Evolutionary conservation across 2,329 filamentous ascomycete species (phyloP).

Genomic region (Cordyceps cicadae): DNA sequence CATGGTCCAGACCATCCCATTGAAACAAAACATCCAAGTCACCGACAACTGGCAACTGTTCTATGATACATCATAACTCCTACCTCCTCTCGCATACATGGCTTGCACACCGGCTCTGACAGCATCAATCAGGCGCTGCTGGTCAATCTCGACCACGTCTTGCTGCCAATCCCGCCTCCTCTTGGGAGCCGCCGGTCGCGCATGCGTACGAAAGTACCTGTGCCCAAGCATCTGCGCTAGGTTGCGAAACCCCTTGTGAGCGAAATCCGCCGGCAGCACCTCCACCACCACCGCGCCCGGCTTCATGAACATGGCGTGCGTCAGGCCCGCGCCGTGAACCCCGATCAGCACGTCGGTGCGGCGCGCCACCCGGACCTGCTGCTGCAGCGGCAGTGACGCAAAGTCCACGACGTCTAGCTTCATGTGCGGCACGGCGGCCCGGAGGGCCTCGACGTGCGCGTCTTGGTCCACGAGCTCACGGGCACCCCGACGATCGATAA

Average conservation of each 20-base stretch:
- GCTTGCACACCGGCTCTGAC: neutral
- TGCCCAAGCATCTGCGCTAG: constrained; percentile 29
- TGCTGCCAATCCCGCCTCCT: neutral
- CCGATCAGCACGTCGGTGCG: constrained; percentile 34
- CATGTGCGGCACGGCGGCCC: constrained; percentile 19
- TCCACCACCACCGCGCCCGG: constrained; percentile 30
- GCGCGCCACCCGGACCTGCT: constrained; percentile 28
- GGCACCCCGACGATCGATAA: constrained; percentile 25
- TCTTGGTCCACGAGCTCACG: constrained; percentile 25
- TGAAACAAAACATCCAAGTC: no score
- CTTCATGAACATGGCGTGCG: constrained; percentile 33
- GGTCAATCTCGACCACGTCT: neutral
- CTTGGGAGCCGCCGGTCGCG: neutral
- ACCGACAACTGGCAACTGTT: neutral
- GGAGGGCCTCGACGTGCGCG: constrained; percentile 21
- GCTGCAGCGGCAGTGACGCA: constrained; percentile 25
- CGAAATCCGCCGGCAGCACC: constrained; percentile 27
- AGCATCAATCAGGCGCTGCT: neutral
- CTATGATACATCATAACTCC: neutral
- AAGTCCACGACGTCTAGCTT: constrained; percentile 29
- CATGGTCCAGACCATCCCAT: no score
- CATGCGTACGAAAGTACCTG: constrained; percentile 30
- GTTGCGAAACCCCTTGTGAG: constrained; percentile 29
- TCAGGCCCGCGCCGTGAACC: constrained; percentile 35
- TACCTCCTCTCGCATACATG: neutral